Conservation (phyloP, 2,329 filamentous ascomycete species). For the Colletotrichum costaricense region DNA sequence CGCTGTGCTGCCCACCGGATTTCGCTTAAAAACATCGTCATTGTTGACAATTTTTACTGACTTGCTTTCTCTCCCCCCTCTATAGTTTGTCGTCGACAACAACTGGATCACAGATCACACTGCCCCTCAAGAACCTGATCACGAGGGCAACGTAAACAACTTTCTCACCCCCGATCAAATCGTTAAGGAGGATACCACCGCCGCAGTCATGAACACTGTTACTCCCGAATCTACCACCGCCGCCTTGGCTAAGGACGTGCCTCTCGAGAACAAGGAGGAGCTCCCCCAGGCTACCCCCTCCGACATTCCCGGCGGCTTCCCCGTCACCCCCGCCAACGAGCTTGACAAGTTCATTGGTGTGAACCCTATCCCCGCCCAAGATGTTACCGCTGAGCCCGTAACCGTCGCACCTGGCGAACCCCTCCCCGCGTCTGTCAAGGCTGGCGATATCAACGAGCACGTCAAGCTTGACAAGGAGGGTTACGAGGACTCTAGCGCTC, state of each 20-base stretch:
- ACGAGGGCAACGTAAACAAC: constrained; percentile 91
- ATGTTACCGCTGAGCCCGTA: constrained; percentile 81
- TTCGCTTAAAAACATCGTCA: constrained; percentile 32
- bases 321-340: constrained; percentile 73
- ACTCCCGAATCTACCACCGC: constrained; percentile 79
- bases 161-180: constrained; percentile 83
- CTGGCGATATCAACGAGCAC: constrained; percentile 76
- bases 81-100: constrained; percentile 93
- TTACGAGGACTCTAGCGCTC: constrained; percentile 82
- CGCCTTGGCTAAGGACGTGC: constrained; percentile 68
- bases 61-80: constrained; percentile 32
- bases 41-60: constrained; percentile 25
- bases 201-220: constrained; percentile 72
- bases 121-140: constrained; percentile 85
- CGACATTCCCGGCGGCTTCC: constrained; percentile 61
- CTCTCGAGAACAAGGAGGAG: constrained; percentile 40
- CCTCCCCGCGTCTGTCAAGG: constrained; percentile 76
- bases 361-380: constrained; percentile 71
- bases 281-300: constrained; percentile 42
- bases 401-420: constrained; percentile 82
- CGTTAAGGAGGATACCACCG: constrained; percentile 54
- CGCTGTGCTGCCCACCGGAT: constrained; percentile 26
- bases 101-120: constrained; percentile 87
- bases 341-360: constrained; percentile 66
- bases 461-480: constrained; percentile 85